A percentile compares a stretch with the other conserved stretches of the same genome.
Evolutionary conservation across 805 yeast species (phyloP).

Genomic region (Scheffersomyces lignosus): DNA sequence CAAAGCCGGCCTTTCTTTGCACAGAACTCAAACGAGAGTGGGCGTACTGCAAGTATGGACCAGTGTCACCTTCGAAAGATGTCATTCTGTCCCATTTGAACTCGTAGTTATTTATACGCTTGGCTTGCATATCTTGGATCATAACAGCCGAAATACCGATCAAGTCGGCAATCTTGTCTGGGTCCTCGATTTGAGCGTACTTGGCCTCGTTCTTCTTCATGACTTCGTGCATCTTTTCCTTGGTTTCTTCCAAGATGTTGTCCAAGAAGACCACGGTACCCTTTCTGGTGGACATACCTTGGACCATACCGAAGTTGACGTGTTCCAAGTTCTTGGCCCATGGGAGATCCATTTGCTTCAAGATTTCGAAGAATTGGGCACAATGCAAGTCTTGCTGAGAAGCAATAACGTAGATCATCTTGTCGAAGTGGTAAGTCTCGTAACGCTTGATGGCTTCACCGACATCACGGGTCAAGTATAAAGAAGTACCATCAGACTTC

Average conservation of each 20-base stretch:
- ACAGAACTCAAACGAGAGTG: slow-evolving; percentile 96
- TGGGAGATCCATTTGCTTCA: slow-evolving; percentile 83
- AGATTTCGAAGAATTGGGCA: slow-evolving; percentile 91
- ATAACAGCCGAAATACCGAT: slow-evolving; percentile 96
- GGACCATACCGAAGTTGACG: slow-evolving; percentile 95
- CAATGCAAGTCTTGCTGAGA: slow-evolving; percentile 93
- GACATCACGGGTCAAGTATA: slow-evolving; percentile 92
- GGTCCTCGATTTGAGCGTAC: slow-evolving; percentile 89
- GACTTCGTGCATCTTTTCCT: slow-evolving; percentile 92
- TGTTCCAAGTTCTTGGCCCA: slow-evolving; percentile 85
- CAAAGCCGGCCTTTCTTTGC: slow-evolving; percentile 71
- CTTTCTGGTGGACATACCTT: slow-evolving; percentile 97
- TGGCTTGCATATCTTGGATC: slow-evolving; percentile 99
- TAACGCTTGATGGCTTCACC: slow-evolving; percentile 95
- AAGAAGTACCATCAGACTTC: slow-evolving; percentile 93
- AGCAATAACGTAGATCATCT: slow-evolving; percentile 95
- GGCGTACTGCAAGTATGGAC: slow-evolving; percentile 97
- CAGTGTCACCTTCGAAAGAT: slow-evolving; percentile 98
- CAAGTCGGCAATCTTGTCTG: slow-evolving; percentile 91
- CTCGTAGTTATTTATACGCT: slow-evolving; percentile 92
- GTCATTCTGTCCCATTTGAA: slow-evolving; percentile 98
- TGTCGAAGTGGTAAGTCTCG: slow-evolving; percentile 81
- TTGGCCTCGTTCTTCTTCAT: slow-evolving; percentile 91
- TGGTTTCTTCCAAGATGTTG: slow-evolving; percentile 88
- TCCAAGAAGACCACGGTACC: slow-evolving; percentile 99